Evolutionary conservation across 1,139 yeast genomes (phyloP), one percentile per base, ranked within the genome.

Genomic region (Geotrichum citri-aurantii): DNA sequence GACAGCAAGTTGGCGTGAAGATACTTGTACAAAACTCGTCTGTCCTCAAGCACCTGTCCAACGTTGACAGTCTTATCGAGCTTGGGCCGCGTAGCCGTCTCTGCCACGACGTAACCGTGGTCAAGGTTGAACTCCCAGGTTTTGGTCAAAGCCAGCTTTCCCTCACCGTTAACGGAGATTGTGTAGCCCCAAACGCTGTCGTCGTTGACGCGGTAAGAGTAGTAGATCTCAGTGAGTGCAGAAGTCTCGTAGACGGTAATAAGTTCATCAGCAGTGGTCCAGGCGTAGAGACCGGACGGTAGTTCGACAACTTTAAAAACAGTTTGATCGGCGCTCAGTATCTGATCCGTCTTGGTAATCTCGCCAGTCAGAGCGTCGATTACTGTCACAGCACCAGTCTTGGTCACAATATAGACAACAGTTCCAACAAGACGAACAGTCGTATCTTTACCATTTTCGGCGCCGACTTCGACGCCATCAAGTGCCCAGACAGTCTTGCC

Each of bases 11-110:
- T 84, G 31, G 92, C 95, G 67, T 88, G 81, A 63, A 92, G 76
- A 70, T 88, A 92, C 72, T 92, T 93, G 80, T 92, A 91, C 53
- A 91, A 74, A 0, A 91, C 95, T 1, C 85, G 78, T 67, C 90
- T 81, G 66, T 88, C 85, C 23, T 86, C 85, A 48, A 87, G 75
- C 1, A 88, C 81, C 46, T 82, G 79, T 14, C 96, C 97, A 55
- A 86, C 72, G n/a, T 87, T 85, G 0, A 86, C 82, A 2, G 84
- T 78, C 21, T 73, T 70, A 12, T 81, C 81, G 29, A 69, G 69
- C 1, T 81, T 79, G 53, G 75, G 74, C 57, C 81, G 75, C 2
- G 71, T 54, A 0, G 77, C 74, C 40, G 75, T 69, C 0, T 77
- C 75, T 1, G 77, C 68, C 49, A 83, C 69, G 17, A 68, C 61